Conservation (phyloP, 164 flowering plant genomes). For the Cinnamomum chago region DNA sequence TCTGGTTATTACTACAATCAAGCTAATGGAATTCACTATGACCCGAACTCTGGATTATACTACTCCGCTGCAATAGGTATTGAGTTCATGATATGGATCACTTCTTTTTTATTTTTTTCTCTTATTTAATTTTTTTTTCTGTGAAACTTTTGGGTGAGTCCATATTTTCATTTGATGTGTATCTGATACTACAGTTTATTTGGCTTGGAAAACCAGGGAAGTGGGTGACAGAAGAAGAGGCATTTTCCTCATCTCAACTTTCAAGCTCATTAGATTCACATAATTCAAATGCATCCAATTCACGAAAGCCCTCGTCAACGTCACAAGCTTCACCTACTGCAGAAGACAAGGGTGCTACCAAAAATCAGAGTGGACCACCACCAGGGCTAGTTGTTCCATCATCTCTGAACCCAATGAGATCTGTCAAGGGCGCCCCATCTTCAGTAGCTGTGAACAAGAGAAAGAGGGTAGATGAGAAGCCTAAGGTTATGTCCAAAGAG, state of each 20-base stretch:
- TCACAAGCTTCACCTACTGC: slow-evolving; percentile 13
- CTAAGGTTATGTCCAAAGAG: slow-evolving; percentile 67
- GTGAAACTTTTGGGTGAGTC: background rate
- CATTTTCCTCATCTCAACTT: slow-evolving; percentile 39
- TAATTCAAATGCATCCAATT: slow-evolving; percentile 17
- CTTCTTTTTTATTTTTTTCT: background rate
- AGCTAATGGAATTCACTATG: slow-evolving; percentile 58
- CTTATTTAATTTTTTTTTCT: background rate
- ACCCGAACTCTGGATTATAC: slow-evolving; percentile 84
- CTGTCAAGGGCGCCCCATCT: slow-evolving; percentile 71
- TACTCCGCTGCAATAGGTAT: slow-evolving; percentile 76
- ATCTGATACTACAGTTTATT: background rate
- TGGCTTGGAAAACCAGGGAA: slow-evolving; percentile 47
- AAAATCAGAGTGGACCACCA: slow-evolving; percentile 39
- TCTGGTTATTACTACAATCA: slow-evolving; percentile 73
- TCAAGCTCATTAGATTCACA: slow-evolving; percentile 12
- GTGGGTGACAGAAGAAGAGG: slow-evolving; percentile 86
- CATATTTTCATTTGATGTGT: background rate
- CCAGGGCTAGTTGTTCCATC: slow-evolving; percentile 65
- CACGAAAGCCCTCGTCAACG: slow-evolving; percentile 30
- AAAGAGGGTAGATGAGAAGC: slow-evolving; percentile 62
- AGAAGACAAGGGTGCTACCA: slow-evolving; percentile 31
- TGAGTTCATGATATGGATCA: background rate
- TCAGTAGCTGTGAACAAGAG: slow-evolving; percentile 65
- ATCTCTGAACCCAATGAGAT: slow-evolving; percentile 59